phyloP scores from a whole-genome alignment of 2,329 filamentous ascomycete genomes.

The Escovopsis sp. region DNA sequence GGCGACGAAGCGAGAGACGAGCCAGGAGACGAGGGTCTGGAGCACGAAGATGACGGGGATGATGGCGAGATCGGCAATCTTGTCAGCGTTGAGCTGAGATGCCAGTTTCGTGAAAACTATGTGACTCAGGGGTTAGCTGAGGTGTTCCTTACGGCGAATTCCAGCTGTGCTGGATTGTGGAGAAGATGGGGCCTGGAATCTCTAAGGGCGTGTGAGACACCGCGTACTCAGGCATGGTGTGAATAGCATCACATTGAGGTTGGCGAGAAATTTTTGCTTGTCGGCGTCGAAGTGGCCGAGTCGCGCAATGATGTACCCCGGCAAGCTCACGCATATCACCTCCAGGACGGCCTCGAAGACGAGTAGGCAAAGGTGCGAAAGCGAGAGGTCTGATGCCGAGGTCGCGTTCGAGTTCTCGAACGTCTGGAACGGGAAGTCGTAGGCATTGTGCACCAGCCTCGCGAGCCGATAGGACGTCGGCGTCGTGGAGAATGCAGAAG shows the following conservation, averaged over 20 bases:
- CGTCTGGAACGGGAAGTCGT: conserved; percentile 27
- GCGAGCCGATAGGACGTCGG: conserved; percentile 32
- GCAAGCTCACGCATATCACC: conserved; percentile 86
- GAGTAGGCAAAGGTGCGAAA: conserved; percentile 58
- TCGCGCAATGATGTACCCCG: conserved; percentile 82
- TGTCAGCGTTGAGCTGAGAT: conserved; percentile 82
- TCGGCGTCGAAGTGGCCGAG: conserved; percentile 90
- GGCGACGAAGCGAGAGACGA: conserved; percentile 56
- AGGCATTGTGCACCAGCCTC: conserved; percentile 22
- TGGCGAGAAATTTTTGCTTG: conserved; percentile 91
- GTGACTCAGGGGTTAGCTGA: too few relatives aligned
- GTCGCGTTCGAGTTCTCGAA: conserved; percentile 30
- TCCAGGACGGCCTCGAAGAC: conserved; percentile 93
- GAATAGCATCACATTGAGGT: conserved; percentile 91
- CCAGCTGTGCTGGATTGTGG: not conserved
- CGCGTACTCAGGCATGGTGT: conserved; percentile 84
- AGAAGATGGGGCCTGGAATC: not conserved
- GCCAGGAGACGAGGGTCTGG: conserved; percentile 76
- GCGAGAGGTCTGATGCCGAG: conserved; percentile 38
- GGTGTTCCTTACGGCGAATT: too few relatives aligned
- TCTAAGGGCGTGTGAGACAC: not conserved
- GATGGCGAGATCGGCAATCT: conserved; percentile 76
- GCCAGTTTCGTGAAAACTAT: conserved; percentile 92
- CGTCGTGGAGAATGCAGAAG: conserved; percentile 23
- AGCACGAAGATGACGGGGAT: conserved; percentile 90